These are phyloP conservation scores for Acacia acuminata DNA, from an alignment of 306 rosid species.

Conservation along the genomic window DNA sequence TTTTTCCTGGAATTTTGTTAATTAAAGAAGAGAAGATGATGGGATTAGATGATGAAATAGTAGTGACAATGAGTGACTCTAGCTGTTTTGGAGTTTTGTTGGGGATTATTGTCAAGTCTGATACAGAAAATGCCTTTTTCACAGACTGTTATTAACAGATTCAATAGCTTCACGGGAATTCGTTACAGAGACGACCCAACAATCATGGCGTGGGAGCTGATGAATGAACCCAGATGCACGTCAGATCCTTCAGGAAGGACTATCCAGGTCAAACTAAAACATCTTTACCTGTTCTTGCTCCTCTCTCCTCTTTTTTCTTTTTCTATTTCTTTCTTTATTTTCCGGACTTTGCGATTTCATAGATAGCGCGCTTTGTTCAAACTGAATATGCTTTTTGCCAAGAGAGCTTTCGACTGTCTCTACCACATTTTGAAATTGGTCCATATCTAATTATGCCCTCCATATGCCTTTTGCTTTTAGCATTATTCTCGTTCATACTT, in stretches of 20 bases:
- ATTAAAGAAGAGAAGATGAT: neutral
- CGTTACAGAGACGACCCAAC: constrained; percentile 88
- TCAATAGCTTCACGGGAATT: constrained; percentile 65
- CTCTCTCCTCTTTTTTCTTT: neutral
- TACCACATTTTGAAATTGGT: neutral
- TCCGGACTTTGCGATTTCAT: constrained; percentile 20
- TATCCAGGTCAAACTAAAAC: constrained; percentile 62
- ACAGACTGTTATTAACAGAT: constrained; percentile 78
- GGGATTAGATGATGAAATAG: neutral
- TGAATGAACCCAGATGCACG: constrained; percentile 89
- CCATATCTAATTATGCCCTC: neutral
- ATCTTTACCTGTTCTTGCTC: constrained; percentile 14
- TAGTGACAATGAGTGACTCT: neutral
- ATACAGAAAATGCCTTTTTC: constrained; percentile 31
- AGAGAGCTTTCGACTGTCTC: neutral
- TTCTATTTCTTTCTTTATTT: neutral
- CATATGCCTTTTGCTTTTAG: neutral
- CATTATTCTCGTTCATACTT: neutral
- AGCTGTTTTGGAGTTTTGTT: neutral
- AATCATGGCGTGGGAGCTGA: constrained; percentile 98
- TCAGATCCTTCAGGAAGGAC: constrained; percentile 93
- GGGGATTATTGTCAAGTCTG: constrained; percentile 26
- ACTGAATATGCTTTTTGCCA: neutral
- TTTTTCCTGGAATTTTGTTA: neutral
- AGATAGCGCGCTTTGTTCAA: neutral